Evolutionary conservation across 2,329 filamentous ascomycete species (phyloP).

Genomic region (Periglandula ipomoeae): DNA sequence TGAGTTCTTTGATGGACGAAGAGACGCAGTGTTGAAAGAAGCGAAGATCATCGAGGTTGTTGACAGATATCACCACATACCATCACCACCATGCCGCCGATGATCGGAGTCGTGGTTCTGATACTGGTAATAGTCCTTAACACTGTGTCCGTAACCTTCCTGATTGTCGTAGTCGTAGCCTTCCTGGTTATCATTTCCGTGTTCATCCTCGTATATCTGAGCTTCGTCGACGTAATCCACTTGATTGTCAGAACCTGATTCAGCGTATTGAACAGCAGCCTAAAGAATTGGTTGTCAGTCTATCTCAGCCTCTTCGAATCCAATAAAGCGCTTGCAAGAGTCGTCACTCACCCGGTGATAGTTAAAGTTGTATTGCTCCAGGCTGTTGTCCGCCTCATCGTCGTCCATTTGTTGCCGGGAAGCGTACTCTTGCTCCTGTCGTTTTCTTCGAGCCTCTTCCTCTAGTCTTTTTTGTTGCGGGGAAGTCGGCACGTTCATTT

Average conservation of each 20-base stretch:
- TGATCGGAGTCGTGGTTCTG: conserved; percentile 24
- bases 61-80: conserved; percentile 32
- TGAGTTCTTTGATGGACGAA: conserved; percentile 5
- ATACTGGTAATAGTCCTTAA: conserved; percentile 33
- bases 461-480: conserved; percentile 60
- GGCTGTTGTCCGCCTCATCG: conserved; percentile 37
- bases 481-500: conserved; percentile 82
- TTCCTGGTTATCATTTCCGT: conserved; percentile 30
- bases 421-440: conserved; percentile 39
- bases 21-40: conserved; percentile 6
- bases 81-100: conserved; percentile 25
- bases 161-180: conserved; percentile 29
- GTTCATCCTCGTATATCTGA: conserved; percentile 44
- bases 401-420: conserved; percentile 36
- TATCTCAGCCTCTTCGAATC: conserved; percentile 7
- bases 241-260: conserved; percentile 31
- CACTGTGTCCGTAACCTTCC: conserved; percentile 28
- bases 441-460: conserved; percentile 42
- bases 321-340: background rate
- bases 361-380: conserved; percentile 44
- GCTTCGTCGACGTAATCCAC: conserved; percentile 43
- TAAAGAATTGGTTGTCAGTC: conserved; percentile 11
- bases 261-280: conserved; percentile 38
- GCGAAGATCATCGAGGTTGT: conserved; percentile 5
- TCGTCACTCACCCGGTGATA: conserved; percentile 39